Evolutionary conservation across 2,329 filamentous ascomycete genomes (phyloP).

Genomic region (Stagonosporopsis vannaccii): DNA sequence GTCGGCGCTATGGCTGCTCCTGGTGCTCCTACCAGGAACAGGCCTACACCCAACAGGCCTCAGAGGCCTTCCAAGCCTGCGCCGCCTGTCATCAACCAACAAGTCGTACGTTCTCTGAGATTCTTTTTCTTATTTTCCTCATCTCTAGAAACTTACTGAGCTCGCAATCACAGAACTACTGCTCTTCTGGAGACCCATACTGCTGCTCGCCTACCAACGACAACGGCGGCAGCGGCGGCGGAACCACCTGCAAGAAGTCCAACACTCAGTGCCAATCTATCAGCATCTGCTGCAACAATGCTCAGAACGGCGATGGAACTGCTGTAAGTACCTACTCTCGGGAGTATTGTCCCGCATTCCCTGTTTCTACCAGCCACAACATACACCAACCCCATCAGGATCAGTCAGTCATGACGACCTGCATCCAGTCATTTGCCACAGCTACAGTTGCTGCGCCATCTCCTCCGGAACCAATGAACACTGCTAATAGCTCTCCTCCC

Average conservation of each 20-base stretch:
- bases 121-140: not conserved
- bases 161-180: not conserved
- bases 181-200: not conserved
- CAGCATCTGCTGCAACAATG: constrained; percentile 1
- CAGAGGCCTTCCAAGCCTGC: not conserved
- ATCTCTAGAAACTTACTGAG: not conserved
- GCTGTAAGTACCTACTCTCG: not conserved
- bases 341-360: no score
- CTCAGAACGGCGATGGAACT: not conserved
- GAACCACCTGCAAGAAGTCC: not conserved
- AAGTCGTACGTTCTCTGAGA: not conserved
- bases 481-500: not conserved
- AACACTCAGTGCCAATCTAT: not conserved
- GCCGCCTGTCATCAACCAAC: not conserved
- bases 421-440: not conserved
- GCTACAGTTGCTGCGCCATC: not conserved
- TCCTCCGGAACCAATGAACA: not conserved
- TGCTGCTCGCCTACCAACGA: not conserved
- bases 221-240: not conserved
- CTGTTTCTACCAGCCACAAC: not conserved
- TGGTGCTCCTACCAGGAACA: not conserved
- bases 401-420: not conserved
- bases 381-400: not conserved
- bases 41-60: not conserved
- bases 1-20: not conserved